A percentile compares a stretch with the other conserved stretches of the same genome.
phyloP scores from a whole-genome alignment of 2,329 filamentous ascomycete genomes.

The Sporothrix phasma region DNA sequence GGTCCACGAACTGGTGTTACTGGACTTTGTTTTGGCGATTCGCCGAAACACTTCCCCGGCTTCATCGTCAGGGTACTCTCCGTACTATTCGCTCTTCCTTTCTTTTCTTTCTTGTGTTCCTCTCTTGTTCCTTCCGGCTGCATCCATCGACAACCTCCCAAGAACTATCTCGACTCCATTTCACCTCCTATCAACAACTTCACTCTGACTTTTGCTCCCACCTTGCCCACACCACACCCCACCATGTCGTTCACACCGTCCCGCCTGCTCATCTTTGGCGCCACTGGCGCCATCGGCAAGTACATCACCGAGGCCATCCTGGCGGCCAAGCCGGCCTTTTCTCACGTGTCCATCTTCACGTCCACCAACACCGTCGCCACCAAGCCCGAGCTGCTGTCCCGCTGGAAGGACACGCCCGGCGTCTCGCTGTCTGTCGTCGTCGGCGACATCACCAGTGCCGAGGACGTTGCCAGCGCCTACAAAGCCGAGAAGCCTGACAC shows the following conservation, averaged over 20 bases:
- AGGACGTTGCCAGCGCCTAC: conserved; percentile 47
- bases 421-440: conserved; percentile 45
- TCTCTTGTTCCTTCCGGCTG: too few species aligned
- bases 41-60: too few species aligned
- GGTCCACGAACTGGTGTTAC: not conserved
- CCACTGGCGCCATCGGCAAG: conserved; percentile 29
- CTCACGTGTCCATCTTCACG: conserved; percentile 27
- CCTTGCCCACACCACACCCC: too few species aligned
- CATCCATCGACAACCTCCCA: too few species aligned
- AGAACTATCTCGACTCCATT: not conserved
- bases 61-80: too few species aligned
- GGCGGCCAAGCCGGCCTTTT: conserved; percentile 25
- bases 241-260: conserved; percentile 11
- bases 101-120: too few species aligned
- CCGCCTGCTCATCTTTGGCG: conserved; percentile 26
- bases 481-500: conserved; percentile 49
- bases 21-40: not conserved
- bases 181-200: too few species aligned
- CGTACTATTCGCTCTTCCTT: too few species aligned
- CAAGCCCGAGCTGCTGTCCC: conserved; percentile 37
- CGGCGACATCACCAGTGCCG: conserved; percentile 42
- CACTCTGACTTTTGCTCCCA: not conserved
- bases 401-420: conserved; percentile 32
- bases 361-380: conserved; percentile 39
- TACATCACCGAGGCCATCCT: conserved; percentile 28